phyloP scores from a whole-genome alignment of 495 filamentous ascomycete species.

The Trichocladium uniseriatum region DNA sequence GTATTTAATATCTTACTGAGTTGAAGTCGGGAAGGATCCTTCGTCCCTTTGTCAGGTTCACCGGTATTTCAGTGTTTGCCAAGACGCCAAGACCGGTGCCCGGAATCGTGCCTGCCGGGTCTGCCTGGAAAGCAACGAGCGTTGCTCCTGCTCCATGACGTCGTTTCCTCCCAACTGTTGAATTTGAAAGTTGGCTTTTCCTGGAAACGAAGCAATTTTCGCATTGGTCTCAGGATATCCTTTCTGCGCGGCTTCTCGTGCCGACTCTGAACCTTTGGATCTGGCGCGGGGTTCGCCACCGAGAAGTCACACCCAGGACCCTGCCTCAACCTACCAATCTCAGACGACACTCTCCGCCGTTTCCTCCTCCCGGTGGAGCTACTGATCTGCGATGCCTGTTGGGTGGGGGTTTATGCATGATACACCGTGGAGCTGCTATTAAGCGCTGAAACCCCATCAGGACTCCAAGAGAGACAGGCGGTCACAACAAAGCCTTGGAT shows the following conservation, averaged over 20 bases:
- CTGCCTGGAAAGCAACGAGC: conserved; percentile 4
- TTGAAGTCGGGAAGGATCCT: too few species aligned
- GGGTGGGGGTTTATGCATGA: conserved; percentile 1
- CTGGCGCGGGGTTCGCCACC: not conserved
- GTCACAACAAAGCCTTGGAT: too few species aligned
- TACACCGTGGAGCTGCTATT: not conserved
- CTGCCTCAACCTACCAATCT: too few species aligned
- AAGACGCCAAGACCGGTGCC: not conserved
- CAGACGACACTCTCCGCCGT: too few species aligned
- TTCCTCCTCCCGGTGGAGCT: conserved; percentile 3
- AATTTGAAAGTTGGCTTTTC: not conserved
- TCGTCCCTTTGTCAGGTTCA: not conserved
- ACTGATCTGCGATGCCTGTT: conserved; percentile 7
- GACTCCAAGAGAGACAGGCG: too few species aligned
- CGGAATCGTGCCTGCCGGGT: not conserved
- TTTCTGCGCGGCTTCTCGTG: too few species aligned
- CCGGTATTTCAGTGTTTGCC: conserved; percentile 5
- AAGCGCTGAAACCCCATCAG: not conserved
- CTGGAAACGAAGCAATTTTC: too few species aligned
- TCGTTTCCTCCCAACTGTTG: conserved; percentile 11
- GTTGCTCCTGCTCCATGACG: conserved; percentile 14
- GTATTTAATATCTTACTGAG: not conserved
- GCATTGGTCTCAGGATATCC: too few species aligned
- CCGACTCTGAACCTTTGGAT: too few species aligned
- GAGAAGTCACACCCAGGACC: not conserved